Percentiles rank a stretch among this genome's conserved stretches.
Conservation (phyloP, 2,329 filamentous ascomycete genomes). For the Verticillium tricorpus region DNA sequence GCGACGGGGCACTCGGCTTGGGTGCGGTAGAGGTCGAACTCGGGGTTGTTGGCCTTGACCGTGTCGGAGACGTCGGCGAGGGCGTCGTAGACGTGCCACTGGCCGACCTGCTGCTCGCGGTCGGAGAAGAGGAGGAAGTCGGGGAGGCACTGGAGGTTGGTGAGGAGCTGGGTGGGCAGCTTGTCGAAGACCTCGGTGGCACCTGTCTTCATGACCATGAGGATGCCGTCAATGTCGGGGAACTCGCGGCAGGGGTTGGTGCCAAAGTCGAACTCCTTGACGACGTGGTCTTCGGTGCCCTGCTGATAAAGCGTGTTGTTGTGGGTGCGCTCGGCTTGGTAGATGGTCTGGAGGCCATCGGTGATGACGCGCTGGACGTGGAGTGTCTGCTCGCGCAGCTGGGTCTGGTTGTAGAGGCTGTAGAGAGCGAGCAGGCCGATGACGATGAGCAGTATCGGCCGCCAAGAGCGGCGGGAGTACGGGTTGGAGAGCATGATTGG, state of each 20-base stretch:
- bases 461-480: constrained; percentile 2
- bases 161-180: constrained; percentile 51
- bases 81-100: constrained; percentile 36
- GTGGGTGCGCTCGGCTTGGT: constrained; percentile 18
- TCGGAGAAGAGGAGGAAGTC: constrained; percentile 56
- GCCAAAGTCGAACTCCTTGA: constrained; percentile 30
- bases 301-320: constrained; percentile 34
- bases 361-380: constrained; percentile 2
- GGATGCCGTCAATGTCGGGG: constrained; percentile 36
- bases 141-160: constrained; percentile 47
- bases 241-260: constrained; percentile 33
- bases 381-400: background rate
- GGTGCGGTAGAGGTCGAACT: constrained; percentile 41
- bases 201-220: constrained; percentile 55
- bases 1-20: constrained; percentile 42
- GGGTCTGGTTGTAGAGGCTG: constrained; percentile 1
- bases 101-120: constrained; percentile 45
- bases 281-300: constrained; percentile 26
- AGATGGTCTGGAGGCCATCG: constrained; percentile 1
- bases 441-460: constrained; percentile 1
- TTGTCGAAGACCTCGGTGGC: constrained; percentile 51
- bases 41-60: constrained; percentile 30
- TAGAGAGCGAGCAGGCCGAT: background rate
- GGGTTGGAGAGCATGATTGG: constrained; percentile 1
- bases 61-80: constrained; percentile 33